Evolutionary conservation across 345 rosid genomes (phyloP).

Genomic region (Corymbia maculata): DNA sequence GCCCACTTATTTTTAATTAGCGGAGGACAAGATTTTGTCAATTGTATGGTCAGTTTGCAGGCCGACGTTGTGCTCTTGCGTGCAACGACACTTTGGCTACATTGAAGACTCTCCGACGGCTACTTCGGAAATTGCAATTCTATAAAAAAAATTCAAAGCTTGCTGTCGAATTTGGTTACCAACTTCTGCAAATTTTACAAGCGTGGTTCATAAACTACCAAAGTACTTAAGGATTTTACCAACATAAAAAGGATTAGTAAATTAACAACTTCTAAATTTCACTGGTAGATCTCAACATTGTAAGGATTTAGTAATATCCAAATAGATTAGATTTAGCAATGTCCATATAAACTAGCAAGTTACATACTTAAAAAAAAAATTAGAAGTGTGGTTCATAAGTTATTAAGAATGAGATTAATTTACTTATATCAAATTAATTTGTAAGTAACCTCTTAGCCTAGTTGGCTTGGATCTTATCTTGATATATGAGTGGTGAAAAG

Average conservation of each 20-base stretch:
- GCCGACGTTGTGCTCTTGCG: no score
- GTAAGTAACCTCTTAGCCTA: background rate
- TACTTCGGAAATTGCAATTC: background rate
- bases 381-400: background rate
- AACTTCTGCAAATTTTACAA: background rate
- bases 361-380: no score
- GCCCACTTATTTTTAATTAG: background rate
- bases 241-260: no score
- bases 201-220: no score
- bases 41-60: no score
- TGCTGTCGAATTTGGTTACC: background rate
- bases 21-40: no score
- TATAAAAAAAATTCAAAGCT: background rate
- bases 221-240: no score
- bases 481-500: no score
- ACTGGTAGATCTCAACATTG: background rate
- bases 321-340: background rate
- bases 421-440: no score
- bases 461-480: no score
- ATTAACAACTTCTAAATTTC: no score
- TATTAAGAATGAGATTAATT: background rate
- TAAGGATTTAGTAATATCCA: background rate
- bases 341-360: background rate
- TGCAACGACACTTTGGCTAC: fast-evolving
- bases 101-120: background rate